A percentile compares a stretch with the other conserved stretches of the same genome.
These are phyloP conservation scores for Kentomonas sorsogonicus DNA, from an alignment of 208 protist species.

Conservation along the genomic window DNA sequence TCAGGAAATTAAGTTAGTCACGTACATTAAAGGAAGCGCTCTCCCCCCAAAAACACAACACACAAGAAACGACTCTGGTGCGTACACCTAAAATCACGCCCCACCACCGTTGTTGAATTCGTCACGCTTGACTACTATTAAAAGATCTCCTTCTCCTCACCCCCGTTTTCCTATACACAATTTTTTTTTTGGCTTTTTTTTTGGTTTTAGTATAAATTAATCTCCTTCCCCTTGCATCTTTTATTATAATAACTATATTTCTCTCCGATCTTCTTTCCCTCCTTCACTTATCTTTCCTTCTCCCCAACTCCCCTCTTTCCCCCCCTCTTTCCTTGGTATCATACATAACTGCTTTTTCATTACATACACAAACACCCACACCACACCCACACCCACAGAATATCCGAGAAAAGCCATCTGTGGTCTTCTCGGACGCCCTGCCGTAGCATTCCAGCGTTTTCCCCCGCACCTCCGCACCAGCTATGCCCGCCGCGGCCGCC, in stretches of 20 bases:
- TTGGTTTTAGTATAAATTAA: background rate
- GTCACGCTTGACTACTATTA: too few relatives aligned
- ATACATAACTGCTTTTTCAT: background rate
- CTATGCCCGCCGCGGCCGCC: too few relatives aligned
- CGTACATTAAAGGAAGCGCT: background rate
- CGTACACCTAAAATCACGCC: too few relatives aligned
- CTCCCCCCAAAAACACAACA: background rate
- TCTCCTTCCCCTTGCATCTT: background rate
- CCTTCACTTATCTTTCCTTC: constrained; percentile 12
- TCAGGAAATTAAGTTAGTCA: background rate
- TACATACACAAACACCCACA: too few relatives aligned
- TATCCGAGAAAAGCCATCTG: too few relatives aligned
- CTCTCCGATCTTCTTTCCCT: constrained; percentile 2
- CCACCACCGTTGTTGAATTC: too few relatives aligned
- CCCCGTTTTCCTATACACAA: background rate
- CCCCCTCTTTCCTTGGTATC: background rate
- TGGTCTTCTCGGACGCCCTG: too few relatives aligned
- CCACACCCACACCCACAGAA: too few relatives aligned
- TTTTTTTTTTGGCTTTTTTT: constrained; percentile 11
- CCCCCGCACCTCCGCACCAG: too few relatives aligned
- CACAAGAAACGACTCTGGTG: background rate
- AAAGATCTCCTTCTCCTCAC: too few relatives aligned
- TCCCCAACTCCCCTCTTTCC: constrained; percentile 8
- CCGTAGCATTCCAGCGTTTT: too few relatives aligned
- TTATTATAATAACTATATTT: constrained; percentile 3